Base-by-base conservation (phyloP, 2,329 filamentous ascomycete genomes). In the Alternaria viburni region DNA sequence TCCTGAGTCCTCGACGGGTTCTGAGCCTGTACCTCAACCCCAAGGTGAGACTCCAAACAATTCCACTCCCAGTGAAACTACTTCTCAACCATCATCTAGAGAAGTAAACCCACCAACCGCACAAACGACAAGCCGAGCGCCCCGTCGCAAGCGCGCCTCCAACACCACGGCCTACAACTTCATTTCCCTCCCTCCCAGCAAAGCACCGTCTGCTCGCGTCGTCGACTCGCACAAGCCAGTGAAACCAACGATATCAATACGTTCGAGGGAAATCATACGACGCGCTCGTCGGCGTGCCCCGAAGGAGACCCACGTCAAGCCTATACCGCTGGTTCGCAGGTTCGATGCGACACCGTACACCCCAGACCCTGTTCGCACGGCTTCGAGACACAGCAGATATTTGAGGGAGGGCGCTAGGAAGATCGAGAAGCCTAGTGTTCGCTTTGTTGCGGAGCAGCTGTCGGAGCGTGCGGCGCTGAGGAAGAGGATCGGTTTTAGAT, bases 331-430 rank as follows among this genome's bases (percentile, higher is more conserved):
- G 36, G 41, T 60, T 19, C 58, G 58, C 23, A 62, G 25, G 41
- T 58, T 56, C 36, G 57, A 28, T 44, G 61, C 57, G 12, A 60
- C 13, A 25, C 50, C 59, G 6, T 64, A 66, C 19, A 21, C 23
- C 15, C 28, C 45, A 11, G 47, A 59, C n/a, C 43, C 61, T n/a
- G 23, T 30, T n/a, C 41, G 17, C 23, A 56, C 32, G 13, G 64
- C 32, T 7, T 41, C 41, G 15, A 57, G 55, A 59, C 56, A 54
- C 1, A 65, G 59, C 32, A 59, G 59, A n/a, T 67, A 54, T 8
- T 12, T 19, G 11, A 52, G 56, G 19, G 52, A 65, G 28, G 65
- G 65, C 17, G 30, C 50, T 2, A 52, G 51, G 21, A 59, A 13
- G 32, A 47, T 65, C 8, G 55, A 57, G 3, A 55, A 43, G 28